A percentile compares a stretch with the other conserved stretches of the same genome.
These are phyloP conservation scores for Trichoderma koningii DNA, from an alignment of 2,329 filamentous ascomycete species.

Conservation along the genomic window DNA sequence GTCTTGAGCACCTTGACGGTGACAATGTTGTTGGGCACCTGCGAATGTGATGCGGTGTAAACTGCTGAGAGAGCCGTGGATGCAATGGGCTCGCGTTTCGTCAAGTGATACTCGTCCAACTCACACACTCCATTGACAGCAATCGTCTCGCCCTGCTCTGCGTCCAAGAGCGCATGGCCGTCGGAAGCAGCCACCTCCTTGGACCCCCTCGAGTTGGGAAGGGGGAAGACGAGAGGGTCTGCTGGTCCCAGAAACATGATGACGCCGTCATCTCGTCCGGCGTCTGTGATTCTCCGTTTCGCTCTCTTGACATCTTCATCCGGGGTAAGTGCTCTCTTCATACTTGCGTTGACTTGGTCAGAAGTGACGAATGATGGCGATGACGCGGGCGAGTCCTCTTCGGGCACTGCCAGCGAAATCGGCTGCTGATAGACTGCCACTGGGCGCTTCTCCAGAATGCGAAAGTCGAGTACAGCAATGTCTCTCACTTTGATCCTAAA, in stretches of 20 bases:
- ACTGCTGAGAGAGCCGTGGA: constrained; percentile 57
- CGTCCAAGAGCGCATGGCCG: constrained; percentile 55
- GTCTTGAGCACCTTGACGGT: constrained; percentile 65
- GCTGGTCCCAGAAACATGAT: constrained; percentile 57
- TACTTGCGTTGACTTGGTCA: constrained; percentile 44
- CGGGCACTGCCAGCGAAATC: constrained; percentile 34
- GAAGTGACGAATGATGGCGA: constrained; percentile 37
- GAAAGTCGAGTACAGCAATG: constrained; percentile 57
- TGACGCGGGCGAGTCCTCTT: constrained; percentile 33
- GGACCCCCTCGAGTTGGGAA: constrained; percentile 50
- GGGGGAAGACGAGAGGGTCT: constrained; percentile 55
- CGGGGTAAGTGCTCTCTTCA: constrained; percentile 53
- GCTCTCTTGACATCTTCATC: constrained; percentile 49
- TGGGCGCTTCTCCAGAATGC: constrained; percentile 58
- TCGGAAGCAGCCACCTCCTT: constrained; percentile 51
- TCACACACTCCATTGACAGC: constrained; percentile 53
- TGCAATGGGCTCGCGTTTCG: constrained; percentile 59
- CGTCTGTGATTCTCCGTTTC: constrained; percentile 45
- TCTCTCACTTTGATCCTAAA: constrained; percentile 57
- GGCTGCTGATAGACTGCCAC: constrained; percentile 44
- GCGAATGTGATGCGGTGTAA: constrained; percentile 57
- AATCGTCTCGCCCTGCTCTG: constrained; percentile 53
- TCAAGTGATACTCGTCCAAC: constrained; percentile 56
- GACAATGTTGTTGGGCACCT: constrained; percentile 55
- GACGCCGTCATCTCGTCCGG: constrained; percentile 50